Evolutionary conservation across 192 early-diverging fungal genomes (phyloP), one percentile per base, ranked within the genome.

Genomic region (Backusella tuberculispora): DNA sequence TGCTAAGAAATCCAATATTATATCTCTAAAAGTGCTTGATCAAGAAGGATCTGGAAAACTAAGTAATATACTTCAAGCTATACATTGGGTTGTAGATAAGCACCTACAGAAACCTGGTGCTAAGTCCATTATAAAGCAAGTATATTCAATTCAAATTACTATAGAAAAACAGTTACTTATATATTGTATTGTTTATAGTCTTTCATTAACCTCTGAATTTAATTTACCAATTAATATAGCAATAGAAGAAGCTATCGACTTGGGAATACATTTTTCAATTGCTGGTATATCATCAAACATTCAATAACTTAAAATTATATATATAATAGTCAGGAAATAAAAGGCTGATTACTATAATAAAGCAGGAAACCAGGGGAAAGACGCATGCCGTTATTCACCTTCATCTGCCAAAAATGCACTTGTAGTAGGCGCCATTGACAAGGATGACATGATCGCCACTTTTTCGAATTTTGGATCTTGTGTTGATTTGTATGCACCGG

Each of bases 401-500:
- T 85, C 85, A 12, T 87, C 85, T 0, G 78, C 83, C 0, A 67
- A 76, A 1, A 80, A 75, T 17, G 85, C 79, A 1, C 71, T 88
- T 74, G 79, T 81, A 0, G 88, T 89, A 0, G 88, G 87, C 6
- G 92, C 92, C 0, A 87, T 86, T 4, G 86, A 88, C 48, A 9
- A 63, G 6, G 80, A 87, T 14, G 93, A 93, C 76, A 73, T 81
- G 1, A 70, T 85, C n/a, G 80, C 87, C 12, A 44, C 50, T 2
- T 88, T 84, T 71, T 88, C 87, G 6, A 88, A 88, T 47, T 81
- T 46, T 69, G 87, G 87, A 0, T 67, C 76, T 1, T 88, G 87
- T 46, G 83, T 85, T 2, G 81, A 78, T 19, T 64, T 87, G 1
- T 85, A 78, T 67, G 85, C 85, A 10, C 85, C 86, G 0, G 85